Conservation (phyloP, 2,329 filamentous ascomycete species). For the Cladosporium oxysporum region DNA sequence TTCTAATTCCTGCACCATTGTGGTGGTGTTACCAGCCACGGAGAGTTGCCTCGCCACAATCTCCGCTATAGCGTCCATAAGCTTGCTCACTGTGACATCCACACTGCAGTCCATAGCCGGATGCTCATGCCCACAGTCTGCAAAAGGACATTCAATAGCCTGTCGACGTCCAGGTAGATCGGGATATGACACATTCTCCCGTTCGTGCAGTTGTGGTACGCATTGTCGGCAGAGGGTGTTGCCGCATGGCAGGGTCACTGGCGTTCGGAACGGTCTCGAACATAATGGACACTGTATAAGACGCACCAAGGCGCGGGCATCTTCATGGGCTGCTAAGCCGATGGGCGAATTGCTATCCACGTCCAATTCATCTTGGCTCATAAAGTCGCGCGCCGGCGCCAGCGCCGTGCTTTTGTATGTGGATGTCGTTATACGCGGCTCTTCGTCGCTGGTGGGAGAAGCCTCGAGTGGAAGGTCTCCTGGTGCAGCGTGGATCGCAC, state of each 20-base stretch:
- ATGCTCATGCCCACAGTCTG: constrained; percentile 68
- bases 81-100: constrained; percentile 75
- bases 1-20: constrained; percentile 45
- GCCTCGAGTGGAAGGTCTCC: constrained; percentile 15
- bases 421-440: neutral
- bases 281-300: constrained; percentile 78
- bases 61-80: constrained; percentile 61
- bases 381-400: constrained; percentile 38
- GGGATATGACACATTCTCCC: constrained; percentile 76
- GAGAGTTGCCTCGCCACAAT: constrained; percentile 51
- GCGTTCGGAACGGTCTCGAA: constrained; percentile 65
- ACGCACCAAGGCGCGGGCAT: constrained; percentile 67
- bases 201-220: constrained; percentile 65
- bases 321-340: constrained; percentile 52
- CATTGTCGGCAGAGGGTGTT: constrained; percentile 75
- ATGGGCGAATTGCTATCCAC: constrained; percentile 37
- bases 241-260: constrained; percentile 79
- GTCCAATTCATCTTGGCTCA: constrained; percentile 43
- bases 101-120: constrained; percentile 72
- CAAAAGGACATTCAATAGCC: constrained; percentile 74
- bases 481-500: constrained; percentile 7
- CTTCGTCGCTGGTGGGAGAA: neutral
- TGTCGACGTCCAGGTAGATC: constrained; percentile 64
- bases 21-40: constrained; percentile 37
- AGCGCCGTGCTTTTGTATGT: constrained; percentile 9